phyloP scores from a whole-genome alignment of 768 basidiomycete species.

The Termitomyces bulborhizus region DNA sequence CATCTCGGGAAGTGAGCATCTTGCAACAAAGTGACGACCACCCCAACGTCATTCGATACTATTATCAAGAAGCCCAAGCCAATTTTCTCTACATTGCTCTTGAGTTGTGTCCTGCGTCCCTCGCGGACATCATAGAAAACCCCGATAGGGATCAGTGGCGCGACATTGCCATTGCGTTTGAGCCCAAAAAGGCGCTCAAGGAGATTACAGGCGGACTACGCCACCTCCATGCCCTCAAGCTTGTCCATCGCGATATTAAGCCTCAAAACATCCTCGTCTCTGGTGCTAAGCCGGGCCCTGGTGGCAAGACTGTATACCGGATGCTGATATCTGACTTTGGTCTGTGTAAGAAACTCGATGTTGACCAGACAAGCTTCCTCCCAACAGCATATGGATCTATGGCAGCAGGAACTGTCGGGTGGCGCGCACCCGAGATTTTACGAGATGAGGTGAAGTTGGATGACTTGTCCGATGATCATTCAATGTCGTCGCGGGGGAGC shows the following conservation, averaged over 20 bases:
- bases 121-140: conserved; percentile 80
- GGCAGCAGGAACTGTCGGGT: conserved; percentile 92
- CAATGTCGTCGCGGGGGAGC: conserved; percentile 63
- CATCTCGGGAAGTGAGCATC: conserved; percentile 87
- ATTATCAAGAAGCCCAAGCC: conserved; percentile 90
- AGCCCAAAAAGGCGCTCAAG: conserved; percentile 80
- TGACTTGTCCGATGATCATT: conserved; percentile 62
- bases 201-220: conserved; percentile 86
- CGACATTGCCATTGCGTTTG: conserved; percentile 75
- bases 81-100: conserved; percentile 98
- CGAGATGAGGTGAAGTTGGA: conserved; percentile 92
- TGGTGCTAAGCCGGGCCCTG: conserved; percentile 47
- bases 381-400: conserved; percentile 87
- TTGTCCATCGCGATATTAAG: conserved; percentile 98
- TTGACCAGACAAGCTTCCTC: conserved; percentile 94
- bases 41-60: conserved; percentile 97
- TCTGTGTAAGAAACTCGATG: conserved; percentile 89
- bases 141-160: conserved; percentile 63
- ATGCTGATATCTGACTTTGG: conserved; percentile 98
- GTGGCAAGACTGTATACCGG: conserved; percentile 40
- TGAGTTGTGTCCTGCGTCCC: conserved; percentile 87
- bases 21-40: conserved; percentile 97
- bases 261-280: conserved; percentile 96
- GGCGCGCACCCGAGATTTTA: conserved; percentile 96
- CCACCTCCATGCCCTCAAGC: conserved; percentile 89